Evolutionary conservation across 192 early-diverging fungal genomes (phyloP).

Genomic region (Chytriomyces sp.): DNA sequence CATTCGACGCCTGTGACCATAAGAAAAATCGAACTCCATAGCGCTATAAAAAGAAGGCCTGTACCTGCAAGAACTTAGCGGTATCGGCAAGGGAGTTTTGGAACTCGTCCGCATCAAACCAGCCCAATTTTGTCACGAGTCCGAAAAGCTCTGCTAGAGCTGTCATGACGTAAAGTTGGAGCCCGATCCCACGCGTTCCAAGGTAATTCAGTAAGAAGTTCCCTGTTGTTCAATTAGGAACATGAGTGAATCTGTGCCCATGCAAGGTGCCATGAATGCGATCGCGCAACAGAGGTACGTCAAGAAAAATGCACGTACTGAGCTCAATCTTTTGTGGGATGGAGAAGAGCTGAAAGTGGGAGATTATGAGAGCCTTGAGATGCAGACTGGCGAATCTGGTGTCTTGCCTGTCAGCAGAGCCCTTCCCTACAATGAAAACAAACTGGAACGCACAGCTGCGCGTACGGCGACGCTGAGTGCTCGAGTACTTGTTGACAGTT

Average conservation of each 20-base stretch:
- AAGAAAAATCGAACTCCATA: slow-evolving; percentile 3
- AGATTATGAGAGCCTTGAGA: slow-evolving; percentile 58
- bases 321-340: slow-evolving; percentile 54
- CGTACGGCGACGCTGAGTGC: slow-evolving; percentile 65
- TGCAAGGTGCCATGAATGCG: too few relatives aligned
- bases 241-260: too few relatives aligned
- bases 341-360: slow-evolving; percentile 60
- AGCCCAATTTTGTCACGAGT: slow-evolving; percentile 68
- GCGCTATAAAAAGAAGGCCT: neutral
- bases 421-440: too few relatives aligned
- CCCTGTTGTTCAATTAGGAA: too few relatives aligned
- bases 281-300: too few relatives aligned
- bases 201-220: slow-evolving; percentile 64
- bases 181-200: slow-evolving; percentile 5
- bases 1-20: slow-evolving; percentile 47
- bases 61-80: slow-evolving; percentile 32
- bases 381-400: slow-evolving; percentile 55
- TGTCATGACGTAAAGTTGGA: slow-evolving; percentile 58
- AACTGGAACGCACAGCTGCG: slow-evolving; percentile 49
- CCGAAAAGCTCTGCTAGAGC: slow-evolving; percentile 64
- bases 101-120: slow-evolving; percentile 75
- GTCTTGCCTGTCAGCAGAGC: too few relatives aligned
- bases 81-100: slow-evolving; percentile 44
- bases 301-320: too few relatives aligned
- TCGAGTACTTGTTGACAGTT: slow-evolving; percentile 63